phyloP scores from a whole-genome alignment of 192 early-diverging fungal genomes.

The Dissophora globulifera region DNA sequence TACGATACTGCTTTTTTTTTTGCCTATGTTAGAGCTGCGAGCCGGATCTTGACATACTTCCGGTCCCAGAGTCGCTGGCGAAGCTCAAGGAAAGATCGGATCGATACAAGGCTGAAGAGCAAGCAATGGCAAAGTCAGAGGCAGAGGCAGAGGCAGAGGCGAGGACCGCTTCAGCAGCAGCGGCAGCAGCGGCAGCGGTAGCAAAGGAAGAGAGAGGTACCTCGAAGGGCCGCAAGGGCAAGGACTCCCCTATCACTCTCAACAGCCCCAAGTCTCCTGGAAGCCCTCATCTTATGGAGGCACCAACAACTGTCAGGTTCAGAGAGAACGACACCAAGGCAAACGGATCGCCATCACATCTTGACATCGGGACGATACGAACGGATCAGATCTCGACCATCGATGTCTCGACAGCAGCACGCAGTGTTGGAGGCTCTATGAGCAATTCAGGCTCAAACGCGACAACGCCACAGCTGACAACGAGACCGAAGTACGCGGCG shows the following conservation, averaged over 20 bases:
- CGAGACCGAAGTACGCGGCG: slow-evolving; percentile 11
- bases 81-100: neutral
- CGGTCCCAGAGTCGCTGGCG: slow-evolving; percentile 14
- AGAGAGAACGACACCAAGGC: neutral
- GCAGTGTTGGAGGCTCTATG: too few species aligned
- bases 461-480: neutral
- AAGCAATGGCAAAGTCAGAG: neutral
- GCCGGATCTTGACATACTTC: slow-evolving; percentile 19
- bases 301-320: neutral
- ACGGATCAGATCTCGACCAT: too few species aligned
- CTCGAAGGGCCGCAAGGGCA: neutral
- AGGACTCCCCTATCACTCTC: neutral
- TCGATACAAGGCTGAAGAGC: slow-evolving; percentile 1
- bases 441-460: too few species aligned
- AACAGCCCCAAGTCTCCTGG: neutral
- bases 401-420: too few species aligned
- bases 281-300: neutral
- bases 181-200: neutral
- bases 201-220: neutral
- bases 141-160: neutral
- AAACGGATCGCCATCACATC: neutral
- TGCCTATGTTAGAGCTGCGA: slow-evolving; percentile 29
- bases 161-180: neutral
- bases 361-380: neutral
- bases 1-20: too few species aligned